Percentiles rank a stretch among this genome's conserved stretches.
Conservation (phyloP, 2,329 filamentous ascomycete genomes). For the Ascochyta rabiei region DNA sequence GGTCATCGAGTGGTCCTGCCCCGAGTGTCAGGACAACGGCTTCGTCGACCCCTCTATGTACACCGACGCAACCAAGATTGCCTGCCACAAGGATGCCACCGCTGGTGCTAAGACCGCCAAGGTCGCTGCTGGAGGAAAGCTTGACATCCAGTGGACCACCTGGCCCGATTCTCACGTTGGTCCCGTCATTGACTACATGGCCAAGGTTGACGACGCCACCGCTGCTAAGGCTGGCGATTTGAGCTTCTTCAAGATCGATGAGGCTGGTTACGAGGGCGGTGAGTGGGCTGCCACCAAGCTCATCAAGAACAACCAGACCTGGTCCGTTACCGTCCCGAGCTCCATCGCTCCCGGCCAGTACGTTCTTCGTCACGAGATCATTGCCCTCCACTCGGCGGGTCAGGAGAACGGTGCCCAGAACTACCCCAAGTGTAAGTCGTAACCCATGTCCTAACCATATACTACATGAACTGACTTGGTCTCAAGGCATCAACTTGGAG, state of each 20-base stretch:
- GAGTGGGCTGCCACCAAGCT: conserved; percentile 63
- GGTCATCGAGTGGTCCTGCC: conserved; percentile 61
- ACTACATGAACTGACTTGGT: background rate
- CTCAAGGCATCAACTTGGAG: conserved; percentile 56
- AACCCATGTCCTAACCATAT: conserved; percentile 35
- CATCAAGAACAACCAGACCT: conserved; percentile 55
- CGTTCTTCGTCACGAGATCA: conserved; percentile 64
- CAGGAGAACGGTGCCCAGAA: conserved; percentile 52
- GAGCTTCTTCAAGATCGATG: conserved; percentile 69
- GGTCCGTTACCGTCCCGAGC: conserved; percentile 58
- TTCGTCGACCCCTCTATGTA: conserved; percentile 59
- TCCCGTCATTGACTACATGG: conserved; percentile 69
- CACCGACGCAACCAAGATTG: conserved; percentile 57
- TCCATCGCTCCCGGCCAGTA: conserved; percentile 63
- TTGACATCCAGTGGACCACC: conserved; percentile 66
- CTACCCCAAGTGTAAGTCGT: conserved; percentile 51
- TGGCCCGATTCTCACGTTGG: conserved; percentile 72
- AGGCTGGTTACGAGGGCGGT: conserved; percentile 58
- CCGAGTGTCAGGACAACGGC: conserved; percentile 58
- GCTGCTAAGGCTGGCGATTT: conserved; percentile 60
- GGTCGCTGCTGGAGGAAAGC: conserved; percentile 62
- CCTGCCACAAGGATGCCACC: conserved; percentile 64
- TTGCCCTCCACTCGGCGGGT: conserved; percentile 64
- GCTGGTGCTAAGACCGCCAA: conserved; percentile 58
- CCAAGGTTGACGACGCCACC: conserved; percentile 61